phyloP scores from a whole-genome alignment of 768 basidiomycete genomes.

The Sarcomyxa edulis region DNA sequence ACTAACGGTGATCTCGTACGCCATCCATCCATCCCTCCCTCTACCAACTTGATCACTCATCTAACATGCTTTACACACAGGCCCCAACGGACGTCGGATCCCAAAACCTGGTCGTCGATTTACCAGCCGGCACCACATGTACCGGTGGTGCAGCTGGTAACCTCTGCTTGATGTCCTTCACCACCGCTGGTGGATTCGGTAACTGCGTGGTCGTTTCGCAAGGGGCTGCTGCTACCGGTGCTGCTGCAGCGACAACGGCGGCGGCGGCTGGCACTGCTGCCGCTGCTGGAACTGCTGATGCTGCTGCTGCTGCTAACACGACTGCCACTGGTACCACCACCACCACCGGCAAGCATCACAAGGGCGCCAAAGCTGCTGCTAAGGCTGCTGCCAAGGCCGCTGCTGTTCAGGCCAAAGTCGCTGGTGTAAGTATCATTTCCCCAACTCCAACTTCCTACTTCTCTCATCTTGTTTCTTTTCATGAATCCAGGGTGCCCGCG shows the following conservation, averaged over 20 bases:
- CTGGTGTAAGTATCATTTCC: slow-evolving; percentile 14
- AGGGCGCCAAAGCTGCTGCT: slow-evolving; percentile 1
- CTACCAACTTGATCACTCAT: slow-evolving; percentile 1
- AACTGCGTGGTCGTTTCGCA: slow-evolving; percentile 49
- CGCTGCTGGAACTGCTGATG: slow-evolving; percentile 4
- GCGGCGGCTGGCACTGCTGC: slow-evolving; percentile 9
- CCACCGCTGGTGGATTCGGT: slow-evolving; percentile 44
- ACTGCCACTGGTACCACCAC: slow-evolving; percentile 7
- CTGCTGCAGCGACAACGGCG: slow-evolving; percentile 7
- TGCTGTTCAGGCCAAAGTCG: slow-evolving; percentile 7
- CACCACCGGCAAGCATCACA: slow-evolving; percentile 6
- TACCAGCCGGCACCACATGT: slow-evolving; percentile 47
- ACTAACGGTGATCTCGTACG: slow-evolving; percentile 45
- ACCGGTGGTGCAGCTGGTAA: slow-evolving; percentile 39
- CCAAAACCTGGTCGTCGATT: slow-evolving; percentile 33
- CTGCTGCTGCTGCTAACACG: slow-evolving; percentile 9
- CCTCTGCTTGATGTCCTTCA: slow-evolving; percentile 48
- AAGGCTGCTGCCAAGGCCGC: slow-evolving; percentile 12
- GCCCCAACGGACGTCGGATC: slow-evolving; percentile 30
- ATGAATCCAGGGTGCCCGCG: slow-evolving; percentile 29
- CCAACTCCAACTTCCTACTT: neutral
- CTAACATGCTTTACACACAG: slow-evolving; percentile 22
- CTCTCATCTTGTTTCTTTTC: slow-evolving; percentile 1
- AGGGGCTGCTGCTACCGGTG: slow-evolving; percentile 14
- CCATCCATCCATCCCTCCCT: neutral